These are phyloP conservation scores for Rossbeevera mucosa DNA, from an alignment of 768 basidiomycete genomes.

Conservation along the genomic window DNA sequence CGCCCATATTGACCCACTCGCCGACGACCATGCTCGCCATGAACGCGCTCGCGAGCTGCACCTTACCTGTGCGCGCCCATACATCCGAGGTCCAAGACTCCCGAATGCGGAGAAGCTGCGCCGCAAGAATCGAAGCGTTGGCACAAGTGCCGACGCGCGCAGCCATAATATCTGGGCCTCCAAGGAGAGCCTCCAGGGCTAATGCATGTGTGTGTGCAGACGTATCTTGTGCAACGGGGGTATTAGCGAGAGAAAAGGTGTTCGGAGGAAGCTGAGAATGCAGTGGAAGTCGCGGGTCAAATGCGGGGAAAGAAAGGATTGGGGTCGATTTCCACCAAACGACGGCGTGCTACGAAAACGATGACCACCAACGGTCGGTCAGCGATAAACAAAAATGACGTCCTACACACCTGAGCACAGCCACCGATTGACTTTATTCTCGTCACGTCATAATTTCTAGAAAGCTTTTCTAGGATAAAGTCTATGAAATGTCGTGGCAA, in stretches of 20 bases:
- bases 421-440: constrained; percentile 76
- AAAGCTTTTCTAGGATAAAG: constrained; percentile 68
- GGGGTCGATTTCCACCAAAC: constrained; percentile 87
- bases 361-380: constrained; percentile 1
- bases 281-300: constrained; percentile 68
- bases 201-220: constrained; percentile 77
- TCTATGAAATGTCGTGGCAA: constrained; percentile 38
- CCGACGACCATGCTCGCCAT: constrained; percentile 67
- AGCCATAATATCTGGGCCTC: constrained; percentile 75
- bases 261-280: constrained; percentile 64
- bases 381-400: not conserved
- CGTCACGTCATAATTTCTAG: constrained; percentile 62
- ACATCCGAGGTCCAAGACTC: constrained; percentile 74
- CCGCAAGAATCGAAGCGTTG: constrained; percentile 64
- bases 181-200: constrained; percentile 68
- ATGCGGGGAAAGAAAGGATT: constrained; percentile 63
- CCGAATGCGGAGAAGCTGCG: constrained; percentile 73
- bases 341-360: constrained; percentile 50
- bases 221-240: constrained; percentile 73
- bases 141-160: constrained; percentile 71
- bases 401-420: constrained; percentile 60
- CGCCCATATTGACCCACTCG: constrained; percentile 66
- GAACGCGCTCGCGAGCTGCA: constrained; percentile 76
- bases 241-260: constrained; percentile 67
- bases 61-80: constrained; percentile 71